Base-by-base conservation (phyloP, 1,284 basidiomycete species). In the Ganoderma boninense region DNA sequence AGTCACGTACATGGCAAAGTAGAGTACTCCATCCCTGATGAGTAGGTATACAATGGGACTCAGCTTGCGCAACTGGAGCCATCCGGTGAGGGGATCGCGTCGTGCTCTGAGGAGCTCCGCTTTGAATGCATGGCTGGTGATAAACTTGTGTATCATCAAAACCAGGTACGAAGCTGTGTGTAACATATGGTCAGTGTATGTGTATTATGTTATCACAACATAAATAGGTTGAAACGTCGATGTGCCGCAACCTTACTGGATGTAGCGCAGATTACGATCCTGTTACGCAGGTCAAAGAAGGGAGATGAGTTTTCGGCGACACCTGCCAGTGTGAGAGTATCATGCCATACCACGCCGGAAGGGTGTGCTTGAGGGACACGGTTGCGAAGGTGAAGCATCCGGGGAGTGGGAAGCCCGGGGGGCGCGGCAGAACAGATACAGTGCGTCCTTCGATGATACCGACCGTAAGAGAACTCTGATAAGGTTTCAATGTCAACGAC, bases 61-160 rank as follows among this genome's bases (percentile, higher is more conserved):
- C n/a, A 60, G 10, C 35, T 59, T 59, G 57, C 35, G 57, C 57
- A 59, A 35, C 18, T 59, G 57, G 20, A 59, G 40, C 57, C 57
- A 59, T 32, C 40, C 23, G 35, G 11, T 32, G 18, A 60, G 57
- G 2, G 57, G 57, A 18, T 60, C 35, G 6, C 57, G 57, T n/a
- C 57, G 57, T 23, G 35, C 57, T 18, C 23, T 60, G 14, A n/a
- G 16, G 10, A 60, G 57, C 38, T 60, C 57, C n/a, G 35, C 57
- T 60, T 60, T 60, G 35, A 60, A 60, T 13, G 57, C 57, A 7
- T 60, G 57, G 35, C 57, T 60, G 35, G 32, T 60, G 57, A 60
- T 20, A 32, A 60, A 60, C 18, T 60, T 29, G n/a, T 60, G 57
- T 11, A 60, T 40, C 57, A 60, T 60, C 11, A 60, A 40, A 35